These are phyloP conservation scores for Colletotrichum camelliae DNA, from an alignment of 2,329 filamentous ascomycete species.

Conservation along the genomic window DNA sequence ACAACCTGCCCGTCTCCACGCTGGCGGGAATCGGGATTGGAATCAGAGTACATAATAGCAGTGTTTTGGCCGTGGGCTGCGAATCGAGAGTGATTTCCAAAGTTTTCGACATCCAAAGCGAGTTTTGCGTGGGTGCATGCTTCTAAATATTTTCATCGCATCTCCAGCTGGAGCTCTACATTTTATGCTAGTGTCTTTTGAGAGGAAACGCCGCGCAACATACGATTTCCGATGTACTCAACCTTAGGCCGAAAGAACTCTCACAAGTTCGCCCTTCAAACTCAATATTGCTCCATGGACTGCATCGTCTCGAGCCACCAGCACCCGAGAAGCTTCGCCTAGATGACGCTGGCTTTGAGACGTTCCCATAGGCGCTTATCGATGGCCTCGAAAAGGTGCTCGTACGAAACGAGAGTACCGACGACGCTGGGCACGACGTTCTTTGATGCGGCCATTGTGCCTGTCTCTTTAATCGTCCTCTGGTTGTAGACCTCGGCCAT, in stretches of 20 bases:
- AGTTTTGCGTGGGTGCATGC: background rate
- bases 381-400: conserved; percentile 46
- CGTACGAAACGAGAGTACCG: conserved; percentile 53
- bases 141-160: background rate
- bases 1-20: background rate
- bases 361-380: conserved; percentile 45
- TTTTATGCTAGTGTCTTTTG: background rate
- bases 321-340: conserved; percentile 47
- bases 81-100: background rate
- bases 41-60: background rate
- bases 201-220: background rate
- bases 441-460: conserved; percentile 30
- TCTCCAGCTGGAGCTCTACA: background rate
- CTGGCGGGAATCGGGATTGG: conserved; percentile 5
- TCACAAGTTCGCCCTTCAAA: background rate
- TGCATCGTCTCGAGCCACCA: conserved; percentile 45
- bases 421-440: conserved; percentile 58
- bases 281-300: background rate
- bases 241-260: background rate
- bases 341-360: conserved; percentile 43
- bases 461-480: too few species aligned
- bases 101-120: background rate
- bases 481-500: too few species aligned
- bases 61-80: background rate
- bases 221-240: background rate